phyloP scores from a whole-genome alignment of 2,329 filamentous ascomycete species.

The Anisogramma anomala region DNA sequence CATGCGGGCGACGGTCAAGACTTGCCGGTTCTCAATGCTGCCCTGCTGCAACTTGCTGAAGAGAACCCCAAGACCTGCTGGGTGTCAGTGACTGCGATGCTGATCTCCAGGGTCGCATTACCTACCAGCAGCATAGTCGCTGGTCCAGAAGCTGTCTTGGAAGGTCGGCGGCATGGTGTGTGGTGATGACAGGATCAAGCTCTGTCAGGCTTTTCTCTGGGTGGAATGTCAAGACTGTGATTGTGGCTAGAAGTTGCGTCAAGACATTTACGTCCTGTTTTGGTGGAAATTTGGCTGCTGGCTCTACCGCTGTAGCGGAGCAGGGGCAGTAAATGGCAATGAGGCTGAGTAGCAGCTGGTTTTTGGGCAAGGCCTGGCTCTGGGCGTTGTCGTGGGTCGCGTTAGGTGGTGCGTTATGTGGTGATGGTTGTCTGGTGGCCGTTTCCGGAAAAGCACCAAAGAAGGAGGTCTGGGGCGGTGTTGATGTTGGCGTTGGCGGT shows the following conservation, averaged over 20 bases:
- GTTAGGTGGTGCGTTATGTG: background rate
- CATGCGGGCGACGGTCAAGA: conserved; percentile 82
- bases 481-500: background rate
- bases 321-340: conserved; percentile 5
- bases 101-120: conserved; percentile 5
- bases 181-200: conserved; percentile 9
- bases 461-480: background rate
- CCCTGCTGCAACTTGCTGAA: conserved; percentile 97
- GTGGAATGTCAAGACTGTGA: conserved; percentile 5
- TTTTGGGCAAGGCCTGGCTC: conserved; percentile 4
- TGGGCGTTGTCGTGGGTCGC: conserved; percentile 7
- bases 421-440: too few species aligned
- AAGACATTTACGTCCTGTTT: conserved; percentile 11
- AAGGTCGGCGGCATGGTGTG: conserved; percentile 77
- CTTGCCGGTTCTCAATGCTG: conserved; percentile 86
- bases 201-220: conserved; percentile 4
- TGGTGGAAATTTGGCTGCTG: background rate
- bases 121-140: conserved; percentile 88
- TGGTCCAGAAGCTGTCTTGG: conserved; percentile 94
- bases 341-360: conserved; percentile 11
- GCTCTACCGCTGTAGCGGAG: background rate
- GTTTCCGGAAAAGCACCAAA: background rate
- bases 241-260: conserved; percentile 12
- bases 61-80: conserved; percentile 69
- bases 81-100: conserved; percentile 14